Evolutionary conservation across 306 rosid genomes (phyloP).

Genomic region (Potentilla sterilis): DNA sequence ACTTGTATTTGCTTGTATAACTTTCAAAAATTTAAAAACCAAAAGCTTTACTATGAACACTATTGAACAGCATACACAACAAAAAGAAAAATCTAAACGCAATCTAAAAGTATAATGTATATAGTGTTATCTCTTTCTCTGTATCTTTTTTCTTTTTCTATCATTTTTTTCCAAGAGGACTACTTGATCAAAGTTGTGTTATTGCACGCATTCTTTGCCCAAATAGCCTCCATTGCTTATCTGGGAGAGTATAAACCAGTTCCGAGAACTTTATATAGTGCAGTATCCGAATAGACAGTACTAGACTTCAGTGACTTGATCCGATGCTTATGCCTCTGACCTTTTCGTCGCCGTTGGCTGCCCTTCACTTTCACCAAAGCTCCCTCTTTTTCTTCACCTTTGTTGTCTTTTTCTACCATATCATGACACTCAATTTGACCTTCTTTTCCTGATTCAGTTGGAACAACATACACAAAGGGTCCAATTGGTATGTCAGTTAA

Average conservation of each 20-base stretch:
- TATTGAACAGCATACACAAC: not conserved
- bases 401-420: slow-evolving; percentile 17
- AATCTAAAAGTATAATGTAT: not conserved
- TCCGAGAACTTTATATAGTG: slow-evolving; percentile 57
- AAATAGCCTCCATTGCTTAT: slow-evolving; percentile 2
- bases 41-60: not conserved
- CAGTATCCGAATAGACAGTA: slow-evolving; percentile 67
- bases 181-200: not conserved
- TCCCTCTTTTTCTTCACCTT: slow-evolving; percentile 13
- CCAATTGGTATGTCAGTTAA: slow-evolving; percentile 60
- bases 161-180: not conserved
- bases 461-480: slow-evolving; percentile 77
- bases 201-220: slow-evolving; percentile 12
- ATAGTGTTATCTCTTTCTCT: not conserved
- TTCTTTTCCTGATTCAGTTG: slow-evolving; percentile 29
- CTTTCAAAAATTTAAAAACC: not conserved
- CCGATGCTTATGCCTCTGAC: slow-evolving; percentile 35
- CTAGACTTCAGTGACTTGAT: slow-evolving; percentile 43
- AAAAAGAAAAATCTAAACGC: not conserved
- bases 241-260: slow-evolving; percentile 50
- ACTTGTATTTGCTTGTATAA: slow-evolving; percentile 1
- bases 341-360: slow-evolving; percentile 28
- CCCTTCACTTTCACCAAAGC: slow-evolving; percentile 28
- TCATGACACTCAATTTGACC: slow-evolving; percentile 15
- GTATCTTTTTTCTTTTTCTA: not conserved